phyloP scores from a whole-genome alignment of 2,329 filamentous ascomycete species.

The Colletotrichum sp. region DNA sequence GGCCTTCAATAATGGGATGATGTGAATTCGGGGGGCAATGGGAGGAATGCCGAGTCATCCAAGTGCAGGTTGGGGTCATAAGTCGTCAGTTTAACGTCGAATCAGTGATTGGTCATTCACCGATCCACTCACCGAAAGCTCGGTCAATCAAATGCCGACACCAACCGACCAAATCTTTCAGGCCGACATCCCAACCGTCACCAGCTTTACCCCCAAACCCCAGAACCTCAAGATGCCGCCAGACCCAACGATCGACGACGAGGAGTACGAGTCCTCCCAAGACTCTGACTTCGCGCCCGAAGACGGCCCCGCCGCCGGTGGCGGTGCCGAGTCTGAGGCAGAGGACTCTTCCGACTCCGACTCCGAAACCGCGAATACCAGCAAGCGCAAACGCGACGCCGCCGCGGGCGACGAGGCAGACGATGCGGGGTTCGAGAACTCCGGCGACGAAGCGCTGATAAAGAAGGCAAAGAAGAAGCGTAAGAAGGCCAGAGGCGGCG shows the following conservation, averaged over 20 bases:
- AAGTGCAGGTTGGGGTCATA: neutral
- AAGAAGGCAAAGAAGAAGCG: conserved; percentile 60
- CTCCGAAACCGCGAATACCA: conserved; percentile 23
- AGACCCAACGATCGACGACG: conserved; percentile 46
- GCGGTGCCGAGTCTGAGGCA: conserved; percentile 49
- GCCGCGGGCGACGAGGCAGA: conserved; percentile 33
- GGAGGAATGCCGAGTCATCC: neutral
- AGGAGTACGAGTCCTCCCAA: conserved; percentile 70
- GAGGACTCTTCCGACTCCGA: conserved; percentile 53
- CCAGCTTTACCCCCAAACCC: neutral
- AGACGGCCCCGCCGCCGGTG: conserved; percentile 45
- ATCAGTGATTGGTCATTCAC: neutral
- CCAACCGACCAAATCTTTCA: neutral
- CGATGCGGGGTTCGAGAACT: conserved; percentile 65
- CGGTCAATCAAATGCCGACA: conserved; percentile 12
- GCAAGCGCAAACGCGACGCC: conserved; percentile 36
- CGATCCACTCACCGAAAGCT: neutral
- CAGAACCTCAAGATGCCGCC: conserved; percentile 42
- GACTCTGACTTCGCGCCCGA: conserved; percentile 77
- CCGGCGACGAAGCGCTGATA: conserved; percentile 75
- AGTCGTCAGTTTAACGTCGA: neutral
- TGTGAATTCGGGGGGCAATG: neutral
- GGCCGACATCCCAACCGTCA: neutral
- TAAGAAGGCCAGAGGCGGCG: conserved; percentile 42
- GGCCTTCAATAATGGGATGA: no score